Evolutionary conservation across 2,329 filamentous ascomycete genomes (phyloP).

Genomic region (Chrysoporthe austroafricana): DNA sequence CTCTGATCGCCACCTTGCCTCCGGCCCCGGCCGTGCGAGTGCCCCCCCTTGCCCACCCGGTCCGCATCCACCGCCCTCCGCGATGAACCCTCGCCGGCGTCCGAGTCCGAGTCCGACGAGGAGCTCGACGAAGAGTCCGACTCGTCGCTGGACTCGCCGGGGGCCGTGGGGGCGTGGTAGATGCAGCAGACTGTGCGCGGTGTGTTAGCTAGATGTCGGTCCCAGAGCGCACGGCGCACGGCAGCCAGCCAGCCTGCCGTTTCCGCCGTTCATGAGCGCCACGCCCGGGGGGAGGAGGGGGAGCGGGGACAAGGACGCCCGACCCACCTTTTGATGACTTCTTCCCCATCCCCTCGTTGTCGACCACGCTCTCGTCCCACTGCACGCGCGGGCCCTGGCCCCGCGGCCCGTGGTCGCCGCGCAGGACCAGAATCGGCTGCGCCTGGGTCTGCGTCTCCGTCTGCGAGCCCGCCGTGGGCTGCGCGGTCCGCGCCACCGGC

Average conservation of each 20-base stretch:
- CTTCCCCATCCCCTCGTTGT: constrained; percentile 92
- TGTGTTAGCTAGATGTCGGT: neutral
- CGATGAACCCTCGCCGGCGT: constrained; percentile 49
- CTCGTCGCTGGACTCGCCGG: constrained; percentile 80
- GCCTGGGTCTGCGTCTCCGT: constrained; percentile 28
- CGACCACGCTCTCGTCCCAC: constrained; percentile 91
- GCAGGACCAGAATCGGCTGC: constrained; percentile 53
- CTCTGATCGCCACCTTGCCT: constrained; percentile 11
- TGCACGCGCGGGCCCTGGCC: constrained; percentile 68
- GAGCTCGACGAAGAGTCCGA: constrained; percentile 60
- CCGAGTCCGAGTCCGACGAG: constrained; percentile 42
- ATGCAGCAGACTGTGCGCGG: constrained; percentile 86
- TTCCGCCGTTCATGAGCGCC: no score
- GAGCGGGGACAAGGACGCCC: neutral
- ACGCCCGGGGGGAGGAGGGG: neutral
- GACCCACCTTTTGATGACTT: constrained; percentile 88
- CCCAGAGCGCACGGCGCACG: no score
- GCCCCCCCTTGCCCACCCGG: constrained; percentile 19
- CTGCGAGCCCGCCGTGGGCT: constrained; percentile 22
- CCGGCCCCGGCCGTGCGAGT: constrained; percentile 19
- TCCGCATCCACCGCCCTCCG: constrained; percentile 34
- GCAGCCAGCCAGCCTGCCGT: no score
- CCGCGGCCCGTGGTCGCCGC: constrained; percentile 47
- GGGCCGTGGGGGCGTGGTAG: constrained; percentile 82
- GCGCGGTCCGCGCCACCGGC: constrained; percentile 14